Evolutionary conservation across 352 stramenopile genomes (phyloP), one percentile per base, ranked within the genome.

Genomic region (Phytophthora palmivora): DNA sequence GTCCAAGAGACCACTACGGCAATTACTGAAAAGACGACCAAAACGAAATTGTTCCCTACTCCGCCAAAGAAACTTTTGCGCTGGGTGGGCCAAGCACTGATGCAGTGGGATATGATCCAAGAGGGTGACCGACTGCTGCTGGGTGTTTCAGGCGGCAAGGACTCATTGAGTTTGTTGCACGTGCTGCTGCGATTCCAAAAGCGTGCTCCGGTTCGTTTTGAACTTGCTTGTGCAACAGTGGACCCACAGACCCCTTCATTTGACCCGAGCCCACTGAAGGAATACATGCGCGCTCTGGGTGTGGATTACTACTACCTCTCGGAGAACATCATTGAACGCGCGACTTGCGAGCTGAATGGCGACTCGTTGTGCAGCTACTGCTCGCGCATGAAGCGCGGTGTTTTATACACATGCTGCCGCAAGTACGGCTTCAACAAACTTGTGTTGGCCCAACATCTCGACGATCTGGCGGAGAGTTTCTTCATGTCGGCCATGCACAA

Each of bases 401-500:
- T 98, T 69, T 77, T 99, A 15, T 99, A 99, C 74, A 87, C 84
- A n/a, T 98, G 85, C 72, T 98, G 96, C 52, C 82, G 95, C 26
- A 87, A 87, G 34, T 80, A 98, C 39, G 91, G 91, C 51, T 99
- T 94, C 78, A 99, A 98, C 72, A 92, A 90, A 55, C 70, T 96
- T 21, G 91, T 98, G 38, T 74, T 98, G 43, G 97, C 95, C 22
- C 97, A 99, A 82, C 97, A 99, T 67, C 72, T 99, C 41, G 97
- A 99, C 71, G 97, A 99, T 74, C 87, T 98, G 41, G 95, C 91
- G 9, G 97, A 99, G 77, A 98, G 90, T 37, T 99, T 99, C 72
- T 91, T 99, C 50, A 99, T 99, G 97, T 98, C 89, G 61, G 86
- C 95, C 6, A 98, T 99, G 74, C 96, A 99, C 80, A 99, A 99